phyloP scores from a whole-genome alignment of 2,329 filamentous ascomycete species.

The Plectosphaerella plurivora region DNA sequence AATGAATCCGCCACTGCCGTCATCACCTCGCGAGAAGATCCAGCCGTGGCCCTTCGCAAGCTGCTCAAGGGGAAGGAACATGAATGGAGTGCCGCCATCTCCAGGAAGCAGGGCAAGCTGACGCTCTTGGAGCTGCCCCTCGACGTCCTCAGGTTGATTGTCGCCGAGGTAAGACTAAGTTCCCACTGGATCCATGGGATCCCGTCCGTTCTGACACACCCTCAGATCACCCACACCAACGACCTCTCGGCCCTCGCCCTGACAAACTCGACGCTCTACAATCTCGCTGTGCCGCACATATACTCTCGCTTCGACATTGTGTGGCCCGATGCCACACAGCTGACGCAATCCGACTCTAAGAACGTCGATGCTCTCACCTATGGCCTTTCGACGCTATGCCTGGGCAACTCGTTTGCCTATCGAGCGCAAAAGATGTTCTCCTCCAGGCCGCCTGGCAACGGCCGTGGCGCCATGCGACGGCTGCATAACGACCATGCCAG shows the following conservation, averaged over 20 bases:
- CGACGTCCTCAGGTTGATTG: constrained; percentile 73
- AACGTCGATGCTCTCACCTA: constrained; percentile 81
- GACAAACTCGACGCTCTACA: constrained; percentile 73
- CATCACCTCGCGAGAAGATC: constrained; percentile 11
- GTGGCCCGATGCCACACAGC: constrained; percentile 67
- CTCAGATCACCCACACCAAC: constrained; percentile 72
- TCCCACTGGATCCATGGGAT: neutral
- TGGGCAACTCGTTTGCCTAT: constrained; percentile 49
- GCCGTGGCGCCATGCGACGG: constrained; percentile 5
- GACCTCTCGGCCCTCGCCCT: constrained; percentile 75
- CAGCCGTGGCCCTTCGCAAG: constrained; percentile 20
- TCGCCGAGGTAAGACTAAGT: constrained; percentile 63
- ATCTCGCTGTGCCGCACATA: constrained; percentile 70
- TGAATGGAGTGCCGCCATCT: constrained; percentile 62
- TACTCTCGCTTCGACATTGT: constrained; percentile 86
- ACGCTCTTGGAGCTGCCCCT: constrained; percentile 70
- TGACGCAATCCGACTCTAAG: constrained; percentile 59
- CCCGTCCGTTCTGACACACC: constrained; percentile 3
- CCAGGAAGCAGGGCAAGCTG: constrained; percentile 27
- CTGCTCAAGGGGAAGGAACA: constrained; percentile 56
- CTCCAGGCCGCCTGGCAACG: constrained; percentile 11
- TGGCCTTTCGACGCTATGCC: constrained; percentile 73
- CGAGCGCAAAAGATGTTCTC: constrained; percentile 28
- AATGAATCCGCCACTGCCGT: neutral
- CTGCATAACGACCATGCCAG: constrained; percentile 66